Percentiles rank a stretch among this genome's conserved stretches.
These are phyloP conservation scores for Verticillium isaacii DNA, from an alignment of 2,329 filamentous ascomycete genomes.

Conservation along the genomic window DNA sequence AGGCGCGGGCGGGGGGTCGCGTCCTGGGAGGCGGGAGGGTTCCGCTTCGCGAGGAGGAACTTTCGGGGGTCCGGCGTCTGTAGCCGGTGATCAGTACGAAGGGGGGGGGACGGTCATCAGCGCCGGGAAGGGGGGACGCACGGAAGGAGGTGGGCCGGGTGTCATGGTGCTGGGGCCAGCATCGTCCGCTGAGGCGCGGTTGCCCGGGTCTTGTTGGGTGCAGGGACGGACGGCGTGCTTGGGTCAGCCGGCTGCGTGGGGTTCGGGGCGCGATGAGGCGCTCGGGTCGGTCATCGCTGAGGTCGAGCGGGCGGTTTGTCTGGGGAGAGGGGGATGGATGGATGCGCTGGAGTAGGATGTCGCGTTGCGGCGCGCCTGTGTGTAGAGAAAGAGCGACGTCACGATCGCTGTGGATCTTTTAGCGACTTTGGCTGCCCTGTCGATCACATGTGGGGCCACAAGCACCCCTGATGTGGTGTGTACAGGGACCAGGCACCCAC, in stretches of 20 bases:
- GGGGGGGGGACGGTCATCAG: not conserved
- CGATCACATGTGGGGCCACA: not conserved
- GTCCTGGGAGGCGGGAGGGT: conserved; percentile 23
- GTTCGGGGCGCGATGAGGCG: not conserved
- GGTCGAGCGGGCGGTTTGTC: not conserved
- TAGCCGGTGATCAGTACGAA: not conserved
- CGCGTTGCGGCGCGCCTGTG: not conserved
- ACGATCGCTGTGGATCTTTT: not conserved
- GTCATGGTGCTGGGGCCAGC: not conserved
- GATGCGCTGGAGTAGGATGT: not conserved
- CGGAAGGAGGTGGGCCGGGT: conserved; percentile 1
- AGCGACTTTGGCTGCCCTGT: not conserved
- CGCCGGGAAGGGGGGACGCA: not conserved
- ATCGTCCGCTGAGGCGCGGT: not conserved
- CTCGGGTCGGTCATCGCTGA: not conserved
- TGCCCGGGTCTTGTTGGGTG: not conserved
- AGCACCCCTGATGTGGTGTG: not conserved
- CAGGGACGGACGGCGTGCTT: not conserved
- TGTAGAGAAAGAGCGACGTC: not conserved
- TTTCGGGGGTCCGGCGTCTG: conserved; percentile 34
- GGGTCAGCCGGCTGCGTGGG: not conserved
- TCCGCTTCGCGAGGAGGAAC: conserved; percentile 30
- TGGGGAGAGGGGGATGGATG: not conserved
- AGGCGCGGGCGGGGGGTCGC: conserved; percentile 18
- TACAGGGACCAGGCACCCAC: not conserved